These are phyloP conservation scores for Glycine latifolia DNA, from an alignment of 306 rosid species.

Conservation along the genomic window DNA sequence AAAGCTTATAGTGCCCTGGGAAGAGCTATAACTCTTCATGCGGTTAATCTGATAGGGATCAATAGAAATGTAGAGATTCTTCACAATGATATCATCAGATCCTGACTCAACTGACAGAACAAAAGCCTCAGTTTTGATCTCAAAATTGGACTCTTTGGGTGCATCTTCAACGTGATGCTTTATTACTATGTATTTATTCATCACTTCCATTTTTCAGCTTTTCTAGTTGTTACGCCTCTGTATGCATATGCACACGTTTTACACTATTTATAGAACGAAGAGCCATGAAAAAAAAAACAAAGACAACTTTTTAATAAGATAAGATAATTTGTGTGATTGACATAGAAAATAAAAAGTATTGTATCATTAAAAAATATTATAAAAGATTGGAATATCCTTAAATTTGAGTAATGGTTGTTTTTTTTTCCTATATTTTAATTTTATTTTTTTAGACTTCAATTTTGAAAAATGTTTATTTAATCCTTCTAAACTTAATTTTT, in stretches of 20 bases:
- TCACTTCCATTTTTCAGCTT: constrained; percentile 58
- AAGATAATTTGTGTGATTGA: neutral
- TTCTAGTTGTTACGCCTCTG: no score
- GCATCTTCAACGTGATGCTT: constrained; percentile 56
- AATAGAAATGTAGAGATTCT: constrained; percentile 67
- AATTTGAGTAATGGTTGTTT: no score
- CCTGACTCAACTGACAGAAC: constrained; percentile 44
- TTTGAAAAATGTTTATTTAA: no score
- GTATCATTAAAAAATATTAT: no score
- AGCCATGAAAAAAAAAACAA: neutral
- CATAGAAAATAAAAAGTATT: no score
- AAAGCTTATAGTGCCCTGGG: constrained; percentile 48
- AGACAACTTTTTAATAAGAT: neutral
- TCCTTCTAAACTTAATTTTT: no score
- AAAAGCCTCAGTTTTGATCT: constrained; percentile 53
- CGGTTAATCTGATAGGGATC: constrained; percentile 75
- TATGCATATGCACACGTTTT: neutral
- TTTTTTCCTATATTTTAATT: no score
- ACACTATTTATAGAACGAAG: neutral
- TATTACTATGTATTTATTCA: constrained; percentile 56
- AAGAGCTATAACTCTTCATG: constrained; percentile 61
- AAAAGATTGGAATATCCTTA: no score
- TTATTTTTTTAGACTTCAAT: no score
- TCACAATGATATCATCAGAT: constrained; percentile 58
- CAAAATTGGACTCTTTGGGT: constrained; percentile 65